Evolutionary conservation across 2,329 filamentous ascomycete species (phyloP), one percentile per base, ranked within the genome.

Genomic region (Cladosporium sp.): DNA sequence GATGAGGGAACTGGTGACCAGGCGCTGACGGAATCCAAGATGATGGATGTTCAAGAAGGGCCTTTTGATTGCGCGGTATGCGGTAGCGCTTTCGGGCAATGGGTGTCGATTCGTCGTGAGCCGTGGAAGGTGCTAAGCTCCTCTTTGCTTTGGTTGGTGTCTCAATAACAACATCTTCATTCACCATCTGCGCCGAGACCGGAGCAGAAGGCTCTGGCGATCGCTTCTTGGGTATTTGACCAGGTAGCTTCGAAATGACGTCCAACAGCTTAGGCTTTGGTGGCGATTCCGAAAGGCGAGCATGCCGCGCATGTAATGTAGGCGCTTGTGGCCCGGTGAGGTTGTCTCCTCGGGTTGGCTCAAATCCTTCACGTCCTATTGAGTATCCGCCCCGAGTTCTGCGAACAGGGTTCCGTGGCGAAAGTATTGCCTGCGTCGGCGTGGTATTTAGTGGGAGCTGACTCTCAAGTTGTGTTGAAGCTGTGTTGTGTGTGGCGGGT

Each of bases 11-110:
- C 7, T 67, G 68, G 2, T 69, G 64, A 18, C 80, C 79, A 4
- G 77, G 73, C 18, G 73, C 68, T 11, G 79, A 68, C 8, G 79
- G 77, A 10, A 76, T 66, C 78, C 78, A 80, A 7, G 73, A 84
- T 18, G 81, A 77, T 6, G 76, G 67, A 12, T 78, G 73, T 6
- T 82, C 78, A 1, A 90, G 75, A 5, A 89, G 76, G 10, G 77
- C 70, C 52, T 75, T 72, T 70, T 90, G 87, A 18, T 84, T 79
- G 30, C 74, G 76, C 1, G 83, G 79, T 5, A 80, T 75, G 34
- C 65, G 74, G 28, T 68, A 66, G 3, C 73, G 71, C 34, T 54
- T 65, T 24, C 64, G 65, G 34, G 21, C 12, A 4, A 38, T 32
- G 15, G 55, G 41, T 12, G 66, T 60, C 47, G 47, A 38, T 10